Evolutionary conservation across 2,329 filamentous ascomycete species (phyloP), one percentile per base, ranked within the genome.

Genomic region (Clarireedia sp.): DNA sequence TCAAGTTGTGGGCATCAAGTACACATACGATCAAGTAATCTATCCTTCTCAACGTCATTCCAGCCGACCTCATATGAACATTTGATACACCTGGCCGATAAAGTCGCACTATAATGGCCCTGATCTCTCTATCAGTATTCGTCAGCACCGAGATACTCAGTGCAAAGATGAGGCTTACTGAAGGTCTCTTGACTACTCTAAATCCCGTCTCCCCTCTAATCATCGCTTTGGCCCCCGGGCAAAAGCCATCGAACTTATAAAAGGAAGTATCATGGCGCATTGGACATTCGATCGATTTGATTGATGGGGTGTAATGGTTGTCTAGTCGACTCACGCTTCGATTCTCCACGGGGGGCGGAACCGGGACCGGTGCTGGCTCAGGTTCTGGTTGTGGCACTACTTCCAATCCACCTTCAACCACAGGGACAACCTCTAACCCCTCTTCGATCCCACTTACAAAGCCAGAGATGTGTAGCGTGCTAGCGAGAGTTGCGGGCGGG

Each of bases 11-110:
- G 3, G 8, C 17, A 3, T 14, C 3, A 14, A 45, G 12, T 23
- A 45, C 4, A 45, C 17, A n/a, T 59, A 63, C 63, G 52, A 54
- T 64, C 58, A 21, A 66, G 57, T 37, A 64, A 37, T 19, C 57
- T 59, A 57, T 68, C 66, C 48, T 64, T 68, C 43, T 67, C 64
- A 3, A 68, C 57, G 51, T 65, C 61, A 51, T 63, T 63, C 60
- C 61, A 66, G 0, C 60, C 60, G 36, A 68, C 62, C 45, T 68
- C 66, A 61, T 67, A 68, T 3, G 64, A 54, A 44, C 67, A 68
- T 29, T 65, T 65, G 3, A 64, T 56, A 53, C 67, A 68, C 47
- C 59, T 62, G 5, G 65, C 66, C 37, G 62, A 65, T 14, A 63
- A 54, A 6, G 60, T 63, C 24, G 64, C 58, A 57, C 62, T 66